These are phyloP conservation scores for Diplotaxis tenuifolia DNA, from an alignment of 345 rosid genomes.

Conservation along the genomic window DNA sequence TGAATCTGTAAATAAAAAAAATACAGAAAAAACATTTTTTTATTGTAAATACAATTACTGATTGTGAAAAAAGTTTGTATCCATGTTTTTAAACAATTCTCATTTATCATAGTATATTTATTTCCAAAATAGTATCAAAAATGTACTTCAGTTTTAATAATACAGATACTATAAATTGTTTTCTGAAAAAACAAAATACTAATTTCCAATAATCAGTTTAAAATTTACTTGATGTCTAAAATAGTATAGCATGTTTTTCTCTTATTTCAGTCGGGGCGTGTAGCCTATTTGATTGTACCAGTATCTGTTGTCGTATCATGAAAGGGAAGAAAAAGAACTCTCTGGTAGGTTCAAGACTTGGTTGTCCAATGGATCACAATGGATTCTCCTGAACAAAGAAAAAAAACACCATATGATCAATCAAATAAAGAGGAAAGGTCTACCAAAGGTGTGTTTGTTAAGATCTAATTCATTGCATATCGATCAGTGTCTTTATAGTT, in stretches of 20 bases:
- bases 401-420: not conserved
- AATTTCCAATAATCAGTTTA: not conserved
- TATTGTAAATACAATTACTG: too few relatives aligned
- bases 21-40: too few relatives aligned
- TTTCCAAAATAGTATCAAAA: too few relatives aligned
- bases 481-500: conserved; percentile 60
- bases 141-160: too few relatives aligned
- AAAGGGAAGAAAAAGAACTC: conserved; percentile 74
- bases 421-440: not conserved
- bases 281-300: not conserved
- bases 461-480: conserved; percentile 37
- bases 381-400: conserved; percentile 2
- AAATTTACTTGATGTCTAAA: not conserved
- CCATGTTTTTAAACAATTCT: too few relatives aligned
- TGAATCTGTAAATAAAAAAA: too few relatives aligned
- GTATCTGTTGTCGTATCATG: not conserved
- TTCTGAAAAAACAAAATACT: not conserved
- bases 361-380: conserved; percentile 42
- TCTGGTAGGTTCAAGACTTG: conserved; percentile 78
- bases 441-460: conserved; percentile 15
- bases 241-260: not conserved
- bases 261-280: not conserved
- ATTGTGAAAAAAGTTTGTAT: too few relatives aligned
- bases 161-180: too few relatives aligned
- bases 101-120: too few relatives aligned